Percentiles rank a stretch among this genome's conserved stretches.
phyloP scores from a whole-genome alignment of 805 yeast species.

The Ogataea parapolymorpha region DNA sequence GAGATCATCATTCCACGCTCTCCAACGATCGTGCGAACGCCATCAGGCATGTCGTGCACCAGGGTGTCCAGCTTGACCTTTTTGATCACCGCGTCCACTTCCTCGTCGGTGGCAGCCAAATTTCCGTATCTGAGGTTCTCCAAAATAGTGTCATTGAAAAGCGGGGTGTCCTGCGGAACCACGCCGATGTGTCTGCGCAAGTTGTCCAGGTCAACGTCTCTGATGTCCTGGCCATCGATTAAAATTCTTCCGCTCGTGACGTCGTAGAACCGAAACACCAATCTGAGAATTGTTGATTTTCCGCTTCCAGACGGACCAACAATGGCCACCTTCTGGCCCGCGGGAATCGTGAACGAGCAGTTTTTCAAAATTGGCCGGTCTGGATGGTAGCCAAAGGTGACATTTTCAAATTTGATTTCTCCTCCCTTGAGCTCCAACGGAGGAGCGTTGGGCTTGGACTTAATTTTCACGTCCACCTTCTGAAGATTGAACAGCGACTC shows the following conservation, averaged over 20 bases:
- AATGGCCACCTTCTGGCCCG: constrained; percentile 87
- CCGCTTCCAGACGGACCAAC: constrained; percentile 98
- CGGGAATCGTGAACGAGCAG: constrained; percentile 81
- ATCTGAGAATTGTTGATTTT: constrained; percentile 80
- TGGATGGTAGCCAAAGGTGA: constrained; percentile 87
- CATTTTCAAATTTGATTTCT: constrained; percentile 85
- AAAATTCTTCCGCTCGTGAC: constrained; percentile 71
- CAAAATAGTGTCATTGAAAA: constrained; percentile 84
- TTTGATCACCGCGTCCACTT: constrained; percentile 59
- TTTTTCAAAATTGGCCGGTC: constrained; percentile 81
- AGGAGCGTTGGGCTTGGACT: constrained; percentile 60
- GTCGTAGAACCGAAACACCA: constrained; percentile 89
- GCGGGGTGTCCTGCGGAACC: constrained; percentile 96
- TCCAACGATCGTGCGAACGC: constrained; percentile 84
- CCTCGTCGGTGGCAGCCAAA: constrained; percentile 66
- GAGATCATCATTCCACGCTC: constrained; percentile 99
- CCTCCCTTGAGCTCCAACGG: constrained; percentile 62
- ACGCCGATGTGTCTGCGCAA: constrained; percentile 77
- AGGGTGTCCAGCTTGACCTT: constrained; percentile 68
- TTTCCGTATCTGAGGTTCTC: constrained; percentile 89
- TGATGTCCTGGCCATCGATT: constrained; percentile 86
- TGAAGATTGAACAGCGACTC: constrained; percentile 88
- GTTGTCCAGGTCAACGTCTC: constrained; percentile 69
- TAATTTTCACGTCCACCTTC: constrained; percentile 63
- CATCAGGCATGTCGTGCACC: constrained; percentile 74